phyloP scores from a whole-genome alignment of 2,329 filamentous ascomycete genomes.

The Hypocreales sp. region DNA sequence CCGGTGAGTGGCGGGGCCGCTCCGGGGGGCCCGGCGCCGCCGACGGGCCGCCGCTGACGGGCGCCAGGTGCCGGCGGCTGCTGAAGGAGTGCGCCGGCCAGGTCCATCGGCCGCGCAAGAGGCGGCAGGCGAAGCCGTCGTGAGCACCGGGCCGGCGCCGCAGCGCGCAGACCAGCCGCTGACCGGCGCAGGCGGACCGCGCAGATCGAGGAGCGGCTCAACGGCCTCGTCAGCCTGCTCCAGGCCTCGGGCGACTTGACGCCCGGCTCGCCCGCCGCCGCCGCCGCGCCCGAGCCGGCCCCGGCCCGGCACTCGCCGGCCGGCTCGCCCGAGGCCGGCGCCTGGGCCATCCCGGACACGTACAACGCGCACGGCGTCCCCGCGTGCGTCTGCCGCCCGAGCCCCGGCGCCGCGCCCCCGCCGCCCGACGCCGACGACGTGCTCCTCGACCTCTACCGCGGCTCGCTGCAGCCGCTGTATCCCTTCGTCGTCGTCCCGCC shows the following conservation, averaged over 20 bases:
- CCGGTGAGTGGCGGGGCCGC: constrained; percentile 19
- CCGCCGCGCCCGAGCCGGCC: constrained; percentile 10
- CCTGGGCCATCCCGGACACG: constrained; percentile 19
- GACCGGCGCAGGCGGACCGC: constrained; percentile 23
- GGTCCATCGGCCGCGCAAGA: constrained; percentile 33
- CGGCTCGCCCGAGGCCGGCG: constrained; percentile 3
- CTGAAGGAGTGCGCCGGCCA: constrained; percentile 31
- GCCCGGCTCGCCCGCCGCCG: constrained; percentile 8
- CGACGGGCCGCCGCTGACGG: no score
- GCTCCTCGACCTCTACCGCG: constrained; percentile 27
- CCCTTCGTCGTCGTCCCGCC: constrained; percentile 31
- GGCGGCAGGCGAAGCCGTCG: constrained; percentile 33
- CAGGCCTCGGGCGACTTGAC: constrained; percentile 24
- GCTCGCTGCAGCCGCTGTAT: constrained; percentile 23
- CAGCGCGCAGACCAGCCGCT: not conserved
- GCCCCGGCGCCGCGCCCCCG: constrained; percentile 20
- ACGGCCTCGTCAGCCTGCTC: constrained; percentile 31
- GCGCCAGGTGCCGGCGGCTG: constrained; percentile 28
- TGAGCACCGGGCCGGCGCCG: constrained; percentile 17
- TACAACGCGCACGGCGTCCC: constrained; percentile 31
- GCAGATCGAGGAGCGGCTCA: constrained; percentile 32
- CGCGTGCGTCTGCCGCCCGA: constrained; percentile 30
- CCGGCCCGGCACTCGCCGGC: constrained; percentile 11
- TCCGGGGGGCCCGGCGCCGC: not conserved
- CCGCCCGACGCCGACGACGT: constrained; percentile 29